phyloP scores from a whole-genome alignment of 1,284 basidiomycete species.

The Wolfiporia cocos region DNA sequence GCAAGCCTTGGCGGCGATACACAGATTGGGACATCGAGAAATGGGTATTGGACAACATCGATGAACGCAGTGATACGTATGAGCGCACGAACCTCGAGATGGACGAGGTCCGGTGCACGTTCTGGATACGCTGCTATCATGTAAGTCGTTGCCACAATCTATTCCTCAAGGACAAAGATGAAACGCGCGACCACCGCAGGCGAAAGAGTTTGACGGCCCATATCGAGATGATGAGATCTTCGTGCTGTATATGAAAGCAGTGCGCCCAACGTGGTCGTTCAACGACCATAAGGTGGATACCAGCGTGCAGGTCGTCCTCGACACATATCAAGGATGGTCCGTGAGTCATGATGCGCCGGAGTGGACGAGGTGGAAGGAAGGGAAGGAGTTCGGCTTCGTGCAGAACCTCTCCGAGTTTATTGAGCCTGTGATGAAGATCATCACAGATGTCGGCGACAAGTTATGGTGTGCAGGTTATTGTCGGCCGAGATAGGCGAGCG shows the following conservation, averaged over 20 bases:
- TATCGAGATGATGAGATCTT: conserved; percentile 15
- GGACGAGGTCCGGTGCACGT: conserved; percentile 14
- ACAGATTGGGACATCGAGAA: no score
- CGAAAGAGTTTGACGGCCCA: conserved; percentile 9
- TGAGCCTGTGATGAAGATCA: no score
- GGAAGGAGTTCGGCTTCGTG: no score
- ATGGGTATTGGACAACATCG: conserved; percentile 13
- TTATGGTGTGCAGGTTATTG: no score
- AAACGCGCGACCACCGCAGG: conserved; percentile 4
- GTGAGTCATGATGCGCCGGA: conserved; percentile 13
- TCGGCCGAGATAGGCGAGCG: no score
- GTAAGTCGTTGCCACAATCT: conserved; percentile 8
- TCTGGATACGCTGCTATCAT: conserved; percentile 11
- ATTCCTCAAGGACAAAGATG: neutral
- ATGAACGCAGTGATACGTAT: neutral
- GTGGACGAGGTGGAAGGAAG: conserved; percentile 12
- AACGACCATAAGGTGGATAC: conserved; percentile 1
- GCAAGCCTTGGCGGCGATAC: no score
- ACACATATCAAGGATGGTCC: conserved; percentile 11
- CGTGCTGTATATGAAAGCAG: conserved; percentile 14
- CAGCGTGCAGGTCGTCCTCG: conserved; percentile 9
- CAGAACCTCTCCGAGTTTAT: no score
- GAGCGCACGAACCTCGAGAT: conserved; percentile 1
- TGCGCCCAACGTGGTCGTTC: conserved; percentile 3
- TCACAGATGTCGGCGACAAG: no score